Evolutionary conservation across 2,329 filamentous ascomycete genomes (phyloP).

Genomic region (Ustulina deusta): DNA sequence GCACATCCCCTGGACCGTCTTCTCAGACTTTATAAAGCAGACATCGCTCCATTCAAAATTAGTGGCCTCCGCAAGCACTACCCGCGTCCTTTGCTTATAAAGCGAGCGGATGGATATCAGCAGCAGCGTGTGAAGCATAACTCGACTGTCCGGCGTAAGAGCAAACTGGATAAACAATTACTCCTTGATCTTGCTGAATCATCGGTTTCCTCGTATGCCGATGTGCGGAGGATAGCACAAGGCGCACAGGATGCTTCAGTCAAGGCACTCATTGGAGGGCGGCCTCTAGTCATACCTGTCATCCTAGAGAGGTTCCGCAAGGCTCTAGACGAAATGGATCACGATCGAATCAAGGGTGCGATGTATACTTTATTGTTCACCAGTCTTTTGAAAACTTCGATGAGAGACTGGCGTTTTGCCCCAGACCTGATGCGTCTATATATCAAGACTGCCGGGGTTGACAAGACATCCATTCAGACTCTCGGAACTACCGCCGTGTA

Average conservation of each 20-base stretch:
- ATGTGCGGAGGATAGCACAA: conserved; percentile 94
- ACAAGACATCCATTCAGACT: conserved; percentile 94
- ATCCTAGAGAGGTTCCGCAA: conserved; percentile 82
- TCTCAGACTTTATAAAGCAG: conserved; percentile 83
- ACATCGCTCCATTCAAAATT: conserved; percentile 93
- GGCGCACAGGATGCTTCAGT: conserved; percentile 92
- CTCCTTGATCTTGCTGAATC: conserved; percentile 90
- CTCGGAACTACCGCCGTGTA: conserved; percentile 85
- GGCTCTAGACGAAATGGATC: conserved; percentile 83
- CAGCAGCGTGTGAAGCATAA: conserved; percentile 95
- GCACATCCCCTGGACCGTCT: conserved; percentile 93
- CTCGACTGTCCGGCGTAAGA: conserved; percentile 86
- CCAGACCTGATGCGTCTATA: conserved; percentile 90
- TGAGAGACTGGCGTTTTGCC: conserved; percentile 94
- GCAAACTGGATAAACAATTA: conserved; percentile 86
- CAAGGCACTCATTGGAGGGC: conserved; percentile 88
- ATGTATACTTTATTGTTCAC: conserved; percentile 93
- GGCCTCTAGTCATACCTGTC: conserved; percentile 89
- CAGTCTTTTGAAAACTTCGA: conserved; percentile 86
- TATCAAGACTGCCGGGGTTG: conserved; percentile 88
- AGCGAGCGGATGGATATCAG: conserved; percentile 94
- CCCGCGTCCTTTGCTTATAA: conserved; percentile 89
- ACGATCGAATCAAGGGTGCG: conserved; percentile 92
- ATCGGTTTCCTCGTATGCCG: conserved; percentile 90
- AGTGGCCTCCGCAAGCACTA: conserved; percentile 93